Conservation (phyloP, 306 rosid species). For the Oxytropis ochrocephala region DNA sequence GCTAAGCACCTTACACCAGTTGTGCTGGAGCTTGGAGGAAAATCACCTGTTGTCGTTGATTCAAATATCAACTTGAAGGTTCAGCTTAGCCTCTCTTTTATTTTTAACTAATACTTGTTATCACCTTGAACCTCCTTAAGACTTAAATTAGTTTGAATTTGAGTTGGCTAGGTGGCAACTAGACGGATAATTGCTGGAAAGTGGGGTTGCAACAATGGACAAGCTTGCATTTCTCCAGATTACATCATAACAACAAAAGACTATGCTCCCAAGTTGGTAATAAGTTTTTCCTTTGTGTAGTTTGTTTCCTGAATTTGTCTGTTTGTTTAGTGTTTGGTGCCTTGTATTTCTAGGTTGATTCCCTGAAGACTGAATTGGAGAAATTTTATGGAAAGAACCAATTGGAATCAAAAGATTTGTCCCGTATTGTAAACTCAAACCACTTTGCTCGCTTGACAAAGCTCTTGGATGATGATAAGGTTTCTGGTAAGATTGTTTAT, state of each 20-base stretch:
- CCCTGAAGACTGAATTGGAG: constrained; percentile 69
- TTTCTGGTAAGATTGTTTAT: constrained; percentile 72
- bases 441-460: constrained; percentile 79
- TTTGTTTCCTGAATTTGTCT: constrained; percentile 5
- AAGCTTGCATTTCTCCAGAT: constrained; percentile 90
- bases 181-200: constrained; percentile 88
- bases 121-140: constrained; percentile 13
- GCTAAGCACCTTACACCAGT: constrained; percentile 98
- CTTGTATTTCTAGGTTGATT: constrained; percentile 56
- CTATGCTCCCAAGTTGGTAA: constrained; percentile 81
- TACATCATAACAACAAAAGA: constrained; percentile 73
- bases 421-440: constrained; percentile 79
- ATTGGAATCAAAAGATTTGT: constrained; percentile 79
- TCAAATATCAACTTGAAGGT: constrained; percentile 64
- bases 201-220: constrained; percentile 94
- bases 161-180: constrained; percentile 52
- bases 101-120: background rate
- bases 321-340: constrained; percentile 18
- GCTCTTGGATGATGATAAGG: constrained; percentile 87
- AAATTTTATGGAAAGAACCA: constrained; percentile 71
- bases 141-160: constrained; percentile 15
- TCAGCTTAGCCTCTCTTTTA: background rate
- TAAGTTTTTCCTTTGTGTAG: constrained; percentile 16
- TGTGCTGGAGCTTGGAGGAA: constrained; percentile 97
- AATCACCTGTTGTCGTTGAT: constrained; percentile 85